Conservation (phyloP, 1,284 basidiomycete species). For the Cutaneotrichosporon spelunceum region DNA sequence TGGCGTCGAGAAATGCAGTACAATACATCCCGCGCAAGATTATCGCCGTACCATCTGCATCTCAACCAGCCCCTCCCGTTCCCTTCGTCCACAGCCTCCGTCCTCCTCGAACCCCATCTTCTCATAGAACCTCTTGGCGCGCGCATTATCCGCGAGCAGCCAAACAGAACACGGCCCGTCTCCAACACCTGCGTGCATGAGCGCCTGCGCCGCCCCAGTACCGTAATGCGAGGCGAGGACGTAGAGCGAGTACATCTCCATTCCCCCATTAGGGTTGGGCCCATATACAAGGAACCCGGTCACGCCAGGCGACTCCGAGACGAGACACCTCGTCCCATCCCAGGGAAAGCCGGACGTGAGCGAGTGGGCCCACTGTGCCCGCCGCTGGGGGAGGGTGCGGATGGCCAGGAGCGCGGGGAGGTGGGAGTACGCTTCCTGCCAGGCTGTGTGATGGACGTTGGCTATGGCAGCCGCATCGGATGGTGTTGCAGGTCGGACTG, state of each 20-base stretch:
- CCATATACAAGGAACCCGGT: neutral
- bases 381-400: neutral
- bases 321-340: neutral
- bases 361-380: neutral
- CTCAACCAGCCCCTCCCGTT: too few relatives aligned
- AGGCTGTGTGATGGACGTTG: neutral
- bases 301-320: neutral
- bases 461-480: neutral
- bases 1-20: too few relatives aligned
- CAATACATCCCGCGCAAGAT: too few relatives aligned
- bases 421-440: neutral
- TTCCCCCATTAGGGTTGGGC: neutral
- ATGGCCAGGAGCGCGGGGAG: neutral
- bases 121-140: slow-evolving; percentile 1
- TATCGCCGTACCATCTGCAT: too few relatives aligned
- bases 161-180: neutral
- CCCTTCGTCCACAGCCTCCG: neutral
- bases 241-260: slow-evolving; percentile 3
- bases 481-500: neutral
- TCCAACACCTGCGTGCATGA: neutral
- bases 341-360: neutral
- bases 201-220: neutral
- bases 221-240: neutral
- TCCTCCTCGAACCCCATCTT: neutral
- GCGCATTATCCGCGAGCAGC: slow-evolving; percentile 3